Base-by-base conservation (phyloP, 805 yeast species). In the Saccharomycopsis sp. region DNA sequence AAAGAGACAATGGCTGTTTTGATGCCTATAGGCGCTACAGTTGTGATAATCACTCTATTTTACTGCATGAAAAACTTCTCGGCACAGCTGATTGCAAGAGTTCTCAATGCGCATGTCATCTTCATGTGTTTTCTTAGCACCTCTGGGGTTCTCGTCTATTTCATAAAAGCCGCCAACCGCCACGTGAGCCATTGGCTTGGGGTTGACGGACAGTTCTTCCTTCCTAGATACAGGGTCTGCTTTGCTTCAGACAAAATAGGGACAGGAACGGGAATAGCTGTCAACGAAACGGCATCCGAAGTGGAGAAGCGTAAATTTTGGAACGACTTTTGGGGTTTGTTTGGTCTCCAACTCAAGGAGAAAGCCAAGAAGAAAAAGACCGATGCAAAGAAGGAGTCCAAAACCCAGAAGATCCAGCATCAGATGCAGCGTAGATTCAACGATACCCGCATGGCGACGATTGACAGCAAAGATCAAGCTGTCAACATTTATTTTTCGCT, bases 11-110 rank as follows among this genome's bases (percentile, higher is more conserved):
- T 29, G 5, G 14, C 63, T 4, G 46, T 54, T 7, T 53, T 60
- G 2, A 63, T 67, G 9, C 66, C 64, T 24, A 66, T 62, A 21
- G 18, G 67, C 51, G 83, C 78, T 0, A 46, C 74, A 3, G 16
- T 68, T 2, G 63, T 80, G 65, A 86, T 87, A 0, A 57, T 82
- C 3, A 14, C 74, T 4, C 78, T 80, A 3, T 77, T 78, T 4
- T 44, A 44, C 21, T 12, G 48, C 16, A 44, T 44, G 21, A 44
- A 44, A 18, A 12, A 37, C 12, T n/a, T n/a, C n/a, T n/a, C n/a
- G n/a, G n/a, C n/a, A n/a, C n/a, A n/a, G n/a, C n/a, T n/a, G n/a
- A n/a, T n/a, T n/a, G n/a, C n/a, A n/a, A n/a, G n/a, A n/a, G n/a
- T n/a, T n/a, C n/a, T n/a, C n/a, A n/a, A n/a, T n/a, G n/a, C n/a